These are phyloP conservation scores for Apiospora kogelbergensis DNA, from an alignment of 2,329 filamentous ascomycete species.

Conservation along the genomic window DNA sequence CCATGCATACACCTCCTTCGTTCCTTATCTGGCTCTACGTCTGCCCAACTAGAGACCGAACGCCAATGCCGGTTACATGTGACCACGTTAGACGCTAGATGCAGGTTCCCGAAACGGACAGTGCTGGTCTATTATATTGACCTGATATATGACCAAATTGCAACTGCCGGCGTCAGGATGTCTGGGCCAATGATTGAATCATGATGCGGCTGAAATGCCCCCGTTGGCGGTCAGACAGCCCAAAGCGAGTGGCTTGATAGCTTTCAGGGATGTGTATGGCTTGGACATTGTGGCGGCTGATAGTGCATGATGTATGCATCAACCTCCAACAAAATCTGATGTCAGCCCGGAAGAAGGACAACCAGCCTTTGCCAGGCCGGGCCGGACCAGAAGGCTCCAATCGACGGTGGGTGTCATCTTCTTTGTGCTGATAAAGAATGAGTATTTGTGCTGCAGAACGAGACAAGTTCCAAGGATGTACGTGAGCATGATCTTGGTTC, in stretches of 20 bases:
- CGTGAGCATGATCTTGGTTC: too few species aligned
- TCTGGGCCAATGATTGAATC: too few species aligned
- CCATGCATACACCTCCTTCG: too few species aligned
- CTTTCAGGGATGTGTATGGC: neutral
- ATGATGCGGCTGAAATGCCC: neutral
- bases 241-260: neutral
- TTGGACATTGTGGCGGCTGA: constrained; percentile 7
- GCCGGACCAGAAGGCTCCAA: neutral
- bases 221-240: neutral
- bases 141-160: neutral
- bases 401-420: too few species aligned
- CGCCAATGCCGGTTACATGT: neutral
- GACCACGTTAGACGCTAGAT: neutral
- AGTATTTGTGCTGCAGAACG: too few species aligned
- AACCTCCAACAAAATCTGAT: constrained; percentile 1
- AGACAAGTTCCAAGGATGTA: too few species aligned
- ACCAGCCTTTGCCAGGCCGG: neutral
- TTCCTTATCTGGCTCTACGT: too few species aligned
- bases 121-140: neutral
- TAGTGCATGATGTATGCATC: neutral
- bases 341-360: neutral
- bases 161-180: neutral
- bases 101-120: neutral
- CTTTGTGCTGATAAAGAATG: too few species aligned
- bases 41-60: too few species aligned